Base-by-base conservation (phyloP, 306 rosid genomes). In the Inga oerstediana region DNA sequence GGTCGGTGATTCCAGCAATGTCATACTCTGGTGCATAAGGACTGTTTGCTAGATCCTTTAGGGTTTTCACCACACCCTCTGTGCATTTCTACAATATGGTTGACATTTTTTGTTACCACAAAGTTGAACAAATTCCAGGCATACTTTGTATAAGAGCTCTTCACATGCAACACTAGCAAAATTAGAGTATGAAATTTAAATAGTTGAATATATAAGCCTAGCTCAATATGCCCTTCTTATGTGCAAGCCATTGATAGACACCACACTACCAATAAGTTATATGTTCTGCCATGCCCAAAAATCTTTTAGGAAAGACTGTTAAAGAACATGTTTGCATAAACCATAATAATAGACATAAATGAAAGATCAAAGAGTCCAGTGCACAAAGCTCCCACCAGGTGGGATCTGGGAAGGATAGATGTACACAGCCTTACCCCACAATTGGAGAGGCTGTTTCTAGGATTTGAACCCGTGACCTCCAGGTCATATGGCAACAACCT, bases 1-100 rank as follows among this genome's bases (percentile, higher is more conserved):
- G 99, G 79, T 97, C 99, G 2, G 97, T 89, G 87, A 97, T 97
- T 87, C 99, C 99, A 80, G 98, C 95, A 91, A 97, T 88, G 79
- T 97, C 99, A 81, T 94, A 94, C 84, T 97, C 99, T 46, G 98
- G 98, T 65, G 97, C 89, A 87, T 97, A 97, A 71, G 98, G 94
- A 84, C 98, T 97, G 87, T 94, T 94, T 2, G 88, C 98, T 41
- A 92, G 82, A 88, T 97, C 99, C 92, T 80, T 97, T 49, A 97
- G 93, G 44, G 94, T 92, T 89, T 84, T 97, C 85, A 97, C 99
- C 89, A 90, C 86, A 82, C 91, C 91, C 79, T 92, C 99, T 51
- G 98, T 92, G 91, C 95, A 94, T 69, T 89, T 97, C 99, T 97
- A 87, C 88, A 87, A 78, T 80, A 85, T 74, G 83, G 85, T 81